Conservation (phyloP, 2,329 filamentous ascomycete species). For the Aspergillus brasiliensis region DNA sequence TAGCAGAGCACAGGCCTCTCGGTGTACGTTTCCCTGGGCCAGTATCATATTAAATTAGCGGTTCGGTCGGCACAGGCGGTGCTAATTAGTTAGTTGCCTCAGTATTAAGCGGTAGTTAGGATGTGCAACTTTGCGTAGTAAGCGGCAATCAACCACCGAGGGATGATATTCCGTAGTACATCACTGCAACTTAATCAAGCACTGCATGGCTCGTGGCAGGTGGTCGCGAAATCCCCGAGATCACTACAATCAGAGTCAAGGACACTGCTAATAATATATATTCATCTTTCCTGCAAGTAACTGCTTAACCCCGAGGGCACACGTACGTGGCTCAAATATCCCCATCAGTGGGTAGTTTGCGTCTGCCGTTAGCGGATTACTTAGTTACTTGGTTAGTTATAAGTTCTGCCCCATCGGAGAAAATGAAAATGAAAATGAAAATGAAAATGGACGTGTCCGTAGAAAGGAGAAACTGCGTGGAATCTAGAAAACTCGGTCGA, state of each 20-base stretch:
- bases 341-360: neutral
- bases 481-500: neutral
- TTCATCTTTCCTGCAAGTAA: neutral
- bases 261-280: neutral
- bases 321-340: neutral
- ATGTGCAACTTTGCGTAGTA: no score
- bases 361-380: neutral
- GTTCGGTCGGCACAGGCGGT: neutral
- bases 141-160: neutral
- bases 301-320: no score
- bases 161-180: neutral
- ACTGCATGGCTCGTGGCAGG: neutral
- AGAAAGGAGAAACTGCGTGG: neutral
- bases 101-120: no score
- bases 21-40: neutral
- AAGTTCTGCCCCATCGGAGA: neutral
- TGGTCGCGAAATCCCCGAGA: neutral
- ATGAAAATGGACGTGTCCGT: neutral
- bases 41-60: neutral
- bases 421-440: no score
- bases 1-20: neutral
- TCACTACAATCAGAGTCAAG: no score
- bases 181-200: neutral
- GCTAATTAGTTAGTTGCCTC: no score
- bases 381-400: no score